These are phyloP conservation scores for Aspergillus neoniger DNA, from an alignment of 2,329 filamentous ascomycete species.

Conservation along the genomic window DNA sequence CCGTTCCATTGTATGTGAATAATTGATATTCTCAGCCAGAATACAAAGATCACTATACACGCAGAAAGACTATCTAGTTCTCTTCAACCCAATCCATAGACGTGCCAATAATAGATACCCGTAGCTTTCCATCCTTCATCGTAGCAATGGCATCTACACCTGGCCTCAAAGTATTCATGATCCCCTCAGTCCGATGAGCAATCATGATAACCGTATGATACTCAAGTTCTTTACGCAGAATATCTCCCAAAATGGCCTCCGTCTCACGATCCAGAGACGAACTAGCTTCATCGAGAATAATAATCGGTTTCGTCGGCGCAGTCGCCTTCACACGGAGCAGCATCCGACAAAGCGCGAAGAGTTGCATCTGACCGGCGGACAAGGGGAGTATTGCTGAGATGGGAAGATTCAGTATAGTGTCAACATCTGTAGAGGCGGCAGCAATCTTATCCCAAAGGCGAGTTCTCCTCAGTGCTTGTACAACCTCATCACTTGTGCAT, in stretches of 20 bases:
- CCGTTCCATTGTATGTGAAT: too few species aligned
- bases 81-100: background rate
- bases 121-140: background rate
- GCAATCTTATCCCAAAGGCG: background rate
- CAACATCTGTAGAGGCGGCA: background rate
- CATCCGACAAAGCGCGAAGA: background rate
- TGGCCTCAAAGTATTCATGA: background rate
- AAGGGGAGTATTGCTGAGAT: background rate
- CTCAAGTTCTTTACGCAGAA: background rate
- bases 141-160: background rate
- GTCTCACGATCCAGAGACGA: background rate
- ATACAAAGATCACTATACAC: too few species aligned
- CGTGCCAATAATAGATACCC: background rate
- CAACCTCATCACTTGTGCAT: background rate
- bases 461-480: background rate
- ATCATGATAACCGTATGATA: background rate
- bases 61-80: background rate
- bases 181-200: background rate
- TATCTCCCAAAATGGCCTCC: background rate
- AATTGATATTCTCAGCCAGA: too few species aligned
- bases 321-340: background rate
- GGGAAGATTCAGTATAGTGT: background rate
- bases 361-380: background rate
- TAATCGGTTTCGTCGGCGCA: background rate
- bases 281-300: conserved; percentile 5